Evolutionary conservation across 306 rosid species (phyloP), one percentile per base, ranked within the genome.

Genomic region (Purshia tridentata): DNA sequence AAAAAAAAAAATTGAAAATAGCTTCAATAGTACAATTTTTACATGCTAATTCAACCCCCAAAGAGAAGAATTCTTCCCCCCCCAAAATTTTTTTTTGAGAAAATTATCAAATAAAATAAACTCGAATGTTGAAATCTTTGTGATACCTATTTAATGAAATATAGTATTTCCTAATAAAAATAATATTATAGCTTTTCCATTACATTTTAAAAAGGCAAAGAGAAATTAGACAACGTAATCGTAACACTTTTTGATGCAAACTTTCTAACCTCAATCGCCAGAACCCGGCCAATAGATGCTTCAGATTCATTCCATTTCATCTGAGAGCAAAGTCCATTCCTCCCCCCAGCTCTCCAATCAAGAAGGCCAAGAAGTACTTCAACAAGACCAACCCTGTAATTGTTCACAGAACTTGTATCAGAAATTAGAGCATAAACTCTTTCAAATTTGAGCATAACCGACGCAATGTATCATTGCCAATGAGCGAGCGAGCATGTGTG

Each of bases 291-390:
- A 58, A 94, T 94, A 66, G 99, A 91, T 69, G 99, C 97, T 88
- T 94, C 99, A 65, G 99, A 94, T 82, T 94, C 99, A 75, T 94
- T 94, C 99, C 99, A 94, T 83, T 94, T 94, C 99, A 94, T 94
- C 83, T 91, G 99, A 77, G 95, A 88, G 80, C 89, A 88, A 72
- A 91, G 90, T 23, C 97, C 99, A 86, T 81, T 89, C 87, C 96
- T 86, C 77, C 99, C 99, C 14, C 99, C 96, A 19, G 97, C 96
- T 69, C 99, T 91, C 99, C 99, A 94, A 84, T 94, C 99, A 65
- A 94, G 97, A 84, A 94, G 99, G 82, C 99, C 99, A 56, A 94
- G 99, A 80, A 94, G 99, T 52, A 94, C 93, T 77, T 91, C 93
- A 60, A 91, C 97, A 83, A 94, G 97, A 70, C 99, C 99, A 84